Base-by-base conservation (phyloP, 2,329 filamentous ascomycete genomes). In the Calonectria fujianensis region DNA sequence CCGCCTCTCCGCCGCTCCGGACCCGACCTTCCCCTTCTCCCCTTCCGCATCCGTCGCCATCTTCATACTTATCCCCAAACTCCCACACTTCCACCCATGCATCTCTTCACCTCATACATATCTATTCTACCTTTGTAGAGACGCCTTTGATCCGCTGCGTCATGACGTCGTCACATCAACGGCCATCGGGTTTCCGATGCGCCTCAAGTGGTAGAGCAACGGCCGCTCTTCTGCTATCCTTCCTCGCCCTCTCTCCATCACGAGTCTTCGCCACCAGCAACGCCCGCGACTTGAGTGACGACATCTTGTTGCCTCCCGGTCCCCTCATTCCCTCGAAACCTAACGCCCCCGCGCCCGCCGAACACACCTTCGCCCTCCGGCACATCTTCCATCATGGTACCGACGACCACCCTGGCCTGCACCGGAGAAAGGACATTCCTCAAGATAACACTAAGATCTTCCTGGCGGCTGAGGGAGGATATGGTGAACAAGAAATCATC, bases 341-440 rank as follows among this genome's bases (percentile, higher is more conserved):
- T 69, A 87, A 90, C 71, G 81, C 86, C 7, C 88, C 88, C 29
- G 82, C 81, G 14, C 87, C 90, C 14, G 87, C 88, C 27, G 88
- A 92, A 11, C 91, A 93, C 79, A 86, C 87, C 45, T 93, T 93
- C 87, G 92, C 90, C 9, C 91, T 99, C 72, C 93, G 95, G 80
- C 96, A 99, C 85, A 93, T 98, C 81, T 97, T 95, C 86, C 96
- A 98, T 84, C 96, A 98, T 86, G 96, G 96, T 73, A 94, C 95
- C 51, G 91, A 96, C 84, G 87, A 90, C 79, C 91, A 98, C 79
- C 96, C 96, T 3, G 85, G 89, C 7, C 90, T 98, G 20, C 95
- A 98, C 84, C 90, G 93, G 73, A 93, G 92, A 79, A 89, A 94
- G 75, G 95, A 98, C 84, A 88, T 98, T 39, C 75, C 83, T 52